Conservation (phyloP, 257 asterid species). For the Agastache rugosa region DNA sequence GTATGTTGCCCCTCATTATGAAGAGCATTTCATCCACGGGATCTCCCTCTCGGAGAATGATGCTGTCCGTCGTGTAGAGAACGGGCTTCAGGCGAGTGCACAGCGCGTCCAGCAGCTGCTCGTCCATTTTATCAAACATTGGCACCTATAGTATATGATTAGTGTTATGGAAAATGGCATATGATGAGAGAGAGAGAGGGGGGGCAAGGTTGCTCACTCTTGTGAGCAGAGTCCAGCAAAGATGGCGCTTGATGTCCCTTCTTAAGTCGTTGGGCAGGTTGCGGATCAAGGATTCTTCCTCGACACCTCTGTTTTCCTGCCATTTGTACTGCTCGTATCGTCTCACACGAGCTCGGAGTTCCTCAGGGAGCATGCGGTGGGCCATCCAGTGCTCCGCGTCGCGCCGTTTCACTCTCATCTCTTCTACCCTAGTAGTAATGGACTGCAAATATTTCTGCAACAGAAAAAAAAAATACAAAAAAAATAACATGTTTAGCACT, state of each 20-base stretch:
- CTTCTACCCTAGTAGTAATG: conserved; percentile 45
- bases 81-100: conserved; percentile 56
- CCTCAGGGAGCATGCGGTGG: conserved; percentile 55
- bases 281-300: conserved; percentile 59
- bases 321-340: conserved; percentile 56
- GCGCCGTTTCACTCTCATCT: conserved; percentile 46
- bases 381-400: conserved; percentile 60
- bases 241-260: conserved; percentile 73
- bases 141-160: conserved; percentile 50
- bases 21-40: conserved; percentile 75
- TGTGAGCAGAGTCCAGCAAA: conserved; percentile 66
- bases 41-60: conserved; percentile 66
- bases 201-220: conserved; percentile 38
- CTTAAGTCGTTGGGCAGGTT: conserved; percentile 73
- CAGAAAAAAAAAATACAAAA: no score
- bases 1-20: conserved; percentile 61
- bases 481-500: not conserved
- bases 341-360: conserved; percentile 42
- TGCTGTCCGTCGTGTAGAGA: conserved; percentile 60
- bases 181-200: not conserved
- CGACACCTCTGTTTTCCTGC: conserved; percentile 75
- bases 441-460: conserved; percentile 50
- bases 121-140: conserved; percentile 66
- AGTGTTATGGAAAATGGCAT: no score
- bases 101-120: conserved; percentile 63